phyloP scores from a whole-genome alignment of 75 land plant species.

The Cryptomeria japonica region DNA sequence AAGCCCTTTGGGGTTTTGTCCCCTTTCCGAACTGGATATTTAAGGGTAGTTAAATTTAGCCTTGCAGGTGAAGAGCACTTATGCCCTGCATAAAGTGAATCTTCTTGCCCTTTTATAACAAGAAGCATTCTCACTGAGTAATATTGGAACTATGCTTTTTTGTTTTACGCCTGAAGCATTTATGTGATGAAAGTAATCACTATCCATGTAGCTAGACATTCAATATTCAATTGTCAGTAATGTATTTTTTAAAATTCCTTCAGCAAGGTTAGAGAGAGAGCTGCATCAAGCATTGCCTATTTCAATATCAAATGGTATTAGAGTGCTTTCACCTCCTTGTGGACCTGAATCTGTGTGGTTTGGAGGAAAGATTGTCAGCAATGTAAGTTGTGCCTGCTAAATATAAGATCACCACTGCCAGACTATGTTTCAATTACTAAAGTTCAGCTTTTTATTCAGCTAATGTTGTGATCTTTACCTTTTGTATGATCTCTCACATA shows the following conservation, averaged over 20 bases:
- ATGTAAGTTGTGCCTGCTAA: constrained; percentile 45
- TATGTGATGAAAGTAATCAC: not conserved
- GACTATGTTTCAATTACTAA: not conserved
- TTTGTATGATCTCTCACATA: constrained; percentile 6
- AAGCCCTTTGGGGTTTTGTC: not conserved
- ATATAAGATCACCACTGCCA: too few relatives aligned
- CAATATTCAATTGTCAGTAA: not conserved
- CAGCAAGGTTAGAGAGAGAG: constrained; percentile 89
- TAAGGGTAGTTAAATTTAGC: not conserved
- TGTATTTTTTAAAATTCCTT: not conserved
- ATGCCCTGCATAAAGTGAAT: not conserved
- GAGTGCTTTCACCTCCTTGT: constrained; percentile 69
- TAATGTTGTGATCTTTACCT: not conserved
- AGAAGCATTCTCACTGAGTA: not conserved
- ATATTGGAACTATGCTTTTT: not conserved
- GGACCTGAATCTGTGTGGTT: constrained; percentile 83
- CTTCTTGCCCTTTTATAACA: not conserved
- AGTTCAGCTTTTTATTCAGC: not conserved
- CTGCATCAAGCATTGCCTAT: constrained; percentile 40
- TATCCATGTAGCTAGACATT: not conserved
- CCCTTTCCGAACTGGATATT: not conserved
- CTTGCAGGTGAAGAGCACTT: not conserved
- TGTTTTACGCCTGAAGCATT: not conserved
- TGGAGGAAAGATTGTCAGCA: constrained; percentile 82
- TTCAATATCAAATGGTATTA: constrained; percentile 50